Percentiles rank a stretch among this genome's conserved stretches.
Conservation (phyloP, 306 rosid genomes). For the Ochetophila trinervis region DNA sequence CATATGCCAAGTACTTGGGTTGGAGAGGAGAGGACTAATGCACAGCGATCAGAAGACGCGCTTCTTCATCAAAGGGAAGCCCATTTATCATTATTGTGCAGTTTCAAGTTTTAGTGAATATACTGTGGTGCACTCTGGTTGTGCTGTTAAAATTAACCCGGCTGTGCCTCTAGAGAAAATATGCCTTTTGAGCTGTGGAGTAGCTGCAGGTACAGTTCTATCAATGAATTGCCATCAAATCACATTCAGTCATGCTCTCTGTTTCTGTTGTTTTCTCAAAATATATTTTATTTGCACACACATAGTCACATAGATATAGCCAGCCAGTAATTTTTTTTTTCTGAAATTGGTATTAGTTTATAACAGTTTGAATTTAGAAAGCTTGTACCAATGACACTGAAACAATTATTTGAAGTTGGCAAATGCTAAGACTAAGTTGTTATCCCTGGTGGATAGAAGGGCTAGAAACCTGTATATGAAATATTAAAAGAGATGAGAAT, state of each 20-base stretch:
- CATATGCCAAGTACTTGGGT: constrained; percentile 72
- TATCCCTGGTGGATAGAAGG: too few species aligned
- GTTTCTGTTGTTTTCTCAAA: neutral
- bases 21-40: constrained; percentile 88
- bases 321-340: too few species aligned
- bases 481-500: neutral
- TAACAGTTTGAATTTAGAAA: neutral
- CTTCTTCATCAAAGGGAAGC: constrained; percentile 75
- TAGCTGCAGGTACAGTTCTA: constrained; percentile 74
- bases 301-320: neutral
- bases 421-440: too few species aligned
- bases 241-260: neutral
- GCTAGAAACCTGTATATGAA: too few species aligned
- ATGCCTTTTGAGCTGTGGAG: constrained; percentile 91
- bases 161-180: constrained; percentile 73
- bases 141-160: constrained; percentile 79
- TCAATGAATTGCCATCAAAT: constrained; percentile 1
- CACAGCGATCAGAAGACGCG: constrained; percentile 92
- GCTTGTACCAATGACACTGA: neutral
- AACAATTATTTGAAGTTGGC: too few species aligned
- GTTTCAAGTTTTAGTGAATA: constrained; percentile 97
- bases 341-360: too few species aligned
- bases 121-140: constrained; percentile 87
- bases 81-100: constrained; percentile 86
- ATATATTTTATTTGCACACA: neutral